Evolutionary conservation across 495 filamentous ascomycete species (phyloP).

Genomic region (Podospora bellae-mahoneyi): DNA sequence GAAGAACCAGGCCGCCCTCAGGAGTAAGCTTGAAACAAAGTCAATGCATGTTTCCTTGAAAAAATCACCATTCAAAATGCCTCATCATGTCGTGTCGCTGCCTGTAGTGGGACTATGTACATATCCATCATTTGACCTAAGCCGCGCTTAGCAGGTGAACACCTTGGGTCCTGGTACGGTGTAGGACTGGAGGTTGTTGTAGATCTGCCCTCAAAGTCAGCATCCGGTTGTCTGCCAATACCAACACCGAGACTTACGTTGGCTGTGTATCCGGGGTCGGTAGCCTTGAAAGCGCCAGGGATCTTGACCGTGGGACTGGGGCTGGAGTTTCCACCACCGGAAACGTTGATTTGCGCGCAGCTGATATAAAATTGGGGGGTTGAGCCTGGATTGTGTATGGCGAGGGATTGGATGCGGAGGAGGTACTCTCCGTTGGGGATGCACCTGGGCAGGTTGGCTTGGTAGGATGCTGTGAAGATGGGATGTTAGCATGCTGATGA

Average conservation of each 20-base stretch:
- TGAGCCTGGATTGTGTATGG: conserved; percentile 55
- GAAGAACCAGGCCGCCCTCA: background rate
- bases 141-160: conserved; percentile 22
- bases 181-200: conserved; percentile 50
- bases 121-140: background rate
- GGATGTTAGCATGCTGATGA: background rate
- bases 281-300: conserved; percentile 53
- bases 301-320: conserved; percentile 49
- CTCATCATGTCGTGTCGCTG: no score
- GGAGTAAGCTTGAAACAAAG: no score
- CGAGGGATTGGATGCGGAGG: conserved; percentile 59
- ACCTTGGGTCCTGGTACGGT: conserved; percentile 49
- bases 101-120: background rate
- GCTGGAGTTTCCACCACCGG: conserved; percentile 46
- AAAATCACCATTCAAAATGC: no score
- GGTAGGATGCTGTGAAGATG: conserved; percentile 40
- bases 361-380: conserved; percentile 53
- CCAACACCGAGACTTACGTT: conserved; percentile 28
- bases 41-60: no score
- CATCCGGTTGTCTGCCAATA: background rate
- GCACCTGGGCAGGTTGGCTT: conserved; percentile 52
- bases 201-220: conserved; percentile 38
- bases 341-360: conserved; percentile 59
- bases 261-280: conserved; percentile 53
- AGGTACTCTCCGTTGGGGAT: conserved; percentile 59